Base-by-base conservation (phyloP, 192 early-diverging fungal species). In the Mortierella claussenii region DNA sequence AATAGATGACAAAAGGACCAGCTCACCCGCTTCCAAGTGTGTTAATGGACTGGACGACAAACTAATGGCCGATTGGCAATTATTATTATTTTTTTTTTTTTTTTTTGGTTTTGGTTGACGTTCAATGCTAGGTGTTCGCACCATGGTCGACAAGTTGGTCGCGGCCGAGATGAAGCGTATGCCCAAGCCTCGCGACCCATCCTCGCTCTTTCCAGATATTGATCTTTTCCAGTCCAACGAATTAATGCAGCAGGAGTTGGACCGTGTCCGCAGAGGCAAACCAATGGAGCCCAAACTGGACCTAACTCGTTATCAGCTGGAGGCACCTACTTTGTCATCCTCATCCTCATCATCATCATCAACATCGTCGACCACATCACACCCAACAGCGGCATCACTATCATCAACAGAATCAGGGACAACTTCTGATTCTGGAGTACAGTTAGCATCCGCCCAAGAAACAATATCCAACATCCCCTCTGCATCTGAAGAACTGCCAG, bases 81-180 rank as follows among this genome's bases (percentile, higher is more conserved):
- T 15, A 48, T 23, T 15, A 6, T 37, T 23, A 33, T 44, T 36
- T 11, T 32, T 37, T 61, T 50, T 31, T 51, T 24, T 42, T 31
- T 2, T 40, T 23, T 23, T 28, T 52, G 47, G 21, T 7, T 40
- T 45, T 58, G 18, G 4, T n/a, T n/a, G n/a, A n/a, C n/a, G n/a
- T n/a, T n/a, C n/a, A n/a, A n/a, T n/a, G 17, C 21, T 68, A 85
- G 84, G 80, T 49, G 80, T 82, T 62, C 80, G 80, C 23, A 63
- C 65, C 23, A 50, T 80, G 32, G 83, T 87, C 27, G 83, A 87
- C 60, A 79, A 83, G 36, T 52, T 87, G 55, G 78, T 87, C 60
- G 83, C 83, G 43, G 68, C 82, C 45, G 86, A 87, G 68, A 82
- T 87, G 82, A 79, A 80, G 60, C 80, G 71, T 28, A 83, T 80